These are phyloP conservation scores for Cydonia oblonga DNA, from an alignment of 331 rosid genomes.

Conservation along the genomic window DNA sequence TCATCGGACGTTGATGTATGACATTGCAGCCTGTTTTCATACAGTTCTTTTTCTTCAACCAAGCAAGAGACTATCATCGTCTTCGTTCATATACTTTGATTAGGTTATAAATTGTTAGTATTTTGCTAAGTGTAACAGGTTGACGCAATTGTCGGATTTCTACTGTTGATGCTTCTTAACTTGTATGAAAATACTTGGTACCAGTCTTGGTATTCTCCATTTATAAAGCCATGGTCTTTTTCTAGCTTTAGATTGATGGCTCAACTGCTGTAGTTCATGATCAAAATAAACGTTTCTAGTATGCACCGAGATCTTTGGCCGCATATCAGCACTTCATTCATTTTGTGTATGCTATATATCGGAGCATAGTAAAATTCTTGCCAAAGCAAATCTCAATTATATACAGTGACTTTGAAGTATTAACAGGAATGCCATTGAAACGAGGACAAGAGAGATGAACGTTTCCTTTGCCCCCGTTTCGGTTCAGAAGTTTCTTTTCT, in stretches of 20 bases:
- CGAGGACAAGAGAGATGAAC: background rate
- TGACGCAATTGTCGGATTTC: background rate
- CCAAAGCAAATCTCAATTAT: background rate
- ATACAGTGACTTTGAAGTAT: background rate
- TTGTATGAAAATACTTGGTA: constrained; percentile 9
- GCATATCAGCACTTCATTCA: too few species aligned
- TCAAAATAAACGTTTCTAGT: background rate
- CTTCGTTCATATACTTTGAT: background rate
- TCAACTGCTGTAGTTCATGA: background rate
- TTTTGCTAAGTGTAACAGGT: background rate
- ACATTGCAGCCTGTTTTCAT: constrained; percentile 4
- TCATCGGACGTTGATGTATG: constrained; percentile 23
- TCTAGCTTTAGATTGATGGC: background rate
- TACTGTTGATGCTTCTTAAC: background rate
- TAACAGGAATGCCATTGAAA: background rate
- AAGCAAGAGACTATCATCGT: background rate
- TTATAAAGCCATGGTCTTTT: background rate
- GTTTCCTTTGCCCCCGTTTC: background rate
- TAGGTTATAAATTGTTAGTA: background rate
- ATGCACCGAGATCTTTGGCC: too few species aligned
- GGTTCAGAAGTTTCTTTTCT: background rate
- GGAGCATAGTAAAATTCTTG: background rate
- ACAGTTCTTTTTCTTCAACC: background rate
- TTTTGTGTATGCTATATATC: background rate
- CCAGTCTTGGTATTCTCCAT: background rate